phyloP scores from a whole-genome alignment of 345 rosid genomes.

The Rhodomyrtus tomentosa region DNA sequence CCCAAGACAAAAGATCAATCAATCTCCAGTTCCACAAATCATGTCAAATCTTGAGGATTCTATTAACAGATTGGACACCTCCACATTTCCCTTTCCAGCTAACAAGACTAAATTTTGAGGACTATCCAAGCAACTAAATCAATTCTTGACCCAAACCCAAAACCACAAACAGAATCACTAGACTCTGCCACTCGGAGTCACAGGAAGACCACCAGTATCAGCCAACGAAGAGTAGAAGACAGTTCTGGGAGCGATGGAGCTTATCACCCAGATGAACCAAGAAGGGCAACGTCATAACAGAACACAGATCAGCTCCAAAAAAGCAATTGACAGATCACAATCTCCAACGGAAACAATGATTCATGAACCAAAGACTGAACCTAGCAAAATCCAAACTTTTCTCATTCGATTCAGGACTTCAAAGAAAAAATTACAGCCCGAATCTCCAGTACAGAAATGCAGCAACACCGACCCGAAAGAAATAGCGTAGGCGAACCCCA shows the following conservation, averaged over 20 bases:
- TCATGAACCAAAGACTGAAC: not conserved
- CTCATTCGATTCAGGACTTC: not conserved
- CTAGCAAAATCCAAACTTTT: not conserved
- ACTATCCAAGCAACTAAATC: not conserved
- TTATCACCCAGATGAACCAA: not conserved
- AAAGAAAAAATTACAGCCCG: not conserved
- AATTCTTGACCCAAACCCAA: constrained; percentile 1
- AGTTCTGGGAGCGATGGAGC: not conserved
- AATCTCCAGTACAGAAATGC: not conserved
- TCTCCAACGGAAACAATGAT: not conserved
- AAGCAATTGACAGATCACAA: not conserved
- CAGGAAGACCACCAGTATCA: not conserved
- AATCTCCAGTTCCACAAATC: not conserved
- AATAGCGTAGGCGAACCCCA: not conserved
- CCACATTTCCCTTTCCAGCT: not conserved
- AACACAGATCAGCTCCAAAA: not conserved
- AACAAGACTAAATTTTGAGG: not conserved
- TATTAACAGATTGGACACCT: not conserved
- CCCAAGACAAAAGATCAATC: not conserved
- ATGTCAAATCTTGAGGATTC: not conserved
- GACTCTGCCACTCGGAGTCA: not conserved
- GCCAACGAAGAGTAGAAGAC: not conserved
- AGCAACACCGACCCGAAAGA: not conserved
- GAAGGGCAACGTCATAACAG: not conserved
- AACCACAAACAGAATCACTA: not conserved